These are phyloP conservation scores for Isoetes engelmannii DNA, from an alignment of 83 land plant genomes.

Conservation along the genomic window DNA sequence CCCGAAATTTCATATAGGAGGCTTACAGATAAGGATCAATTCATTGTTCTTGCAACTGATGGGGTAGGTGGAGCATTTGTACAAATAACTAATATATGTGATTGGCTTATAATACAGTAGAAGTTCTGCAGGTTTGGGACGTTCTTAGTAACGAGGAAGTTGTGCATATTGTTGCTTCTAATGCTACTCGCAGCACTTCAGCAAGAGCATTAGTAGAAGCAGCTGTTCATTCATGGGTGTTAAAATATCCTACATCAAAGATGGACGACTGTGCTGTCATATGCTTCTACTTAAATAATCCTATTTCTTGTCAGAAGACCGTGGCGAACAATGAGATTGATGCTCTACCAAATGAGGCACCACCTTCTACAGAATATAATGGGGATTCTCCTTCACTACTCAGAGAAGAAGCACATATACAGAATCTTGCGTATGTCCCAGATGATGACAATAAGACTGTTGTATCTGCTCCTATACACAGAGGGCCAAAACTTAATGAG, in stretches of 20 bases:
- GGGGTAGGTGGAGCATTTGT: slow-evolving; percentile 16
- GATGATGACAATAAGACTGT: neutral
- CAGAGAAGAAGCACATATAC: neutral
- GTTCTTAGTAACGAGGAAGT: slow-evolving; percentile 33
- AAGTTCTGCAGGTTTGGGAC: slow-evolving; percentile 22
- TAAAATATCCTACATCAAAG: slow-evolving; percentile 13
- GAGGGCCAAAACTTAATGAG: no score
- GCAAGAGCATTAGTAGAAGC: slow-evolving; percentile 25
- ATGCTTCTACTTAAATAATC: slow-evolving; percentile 17
- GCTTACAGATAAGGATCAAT: slow-evolving; percentile 25
- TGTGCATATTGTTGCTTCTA: slow-evolving; percentile 21
- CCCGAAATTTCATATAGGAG: slow-evolving; percentile 45
- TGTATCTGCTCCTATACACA: neutral
- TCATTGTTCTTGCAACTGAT: slow-evolving; percentile 22
- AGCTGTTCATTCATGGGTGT: slow-evolving; percentile 12
- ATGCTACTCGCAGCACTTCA: slow-evolving; percentile 24
- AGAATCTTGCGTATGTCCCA: neutral
- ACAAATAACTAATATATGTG: no score
- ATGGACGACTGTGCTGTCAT: slow-evolving; percentile 30
- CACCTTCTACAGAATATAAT: neutral
- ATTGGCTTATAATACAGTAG: no score
- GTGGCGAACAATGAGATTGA: neutral
- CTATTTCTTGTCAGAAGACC: neutral
- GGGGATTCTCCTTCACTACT: neutral
- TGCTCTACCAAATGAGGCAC: neutral